Conservation (phyloP, 164 flowering plant genomes). For the Umbellularia californica region DNA sequence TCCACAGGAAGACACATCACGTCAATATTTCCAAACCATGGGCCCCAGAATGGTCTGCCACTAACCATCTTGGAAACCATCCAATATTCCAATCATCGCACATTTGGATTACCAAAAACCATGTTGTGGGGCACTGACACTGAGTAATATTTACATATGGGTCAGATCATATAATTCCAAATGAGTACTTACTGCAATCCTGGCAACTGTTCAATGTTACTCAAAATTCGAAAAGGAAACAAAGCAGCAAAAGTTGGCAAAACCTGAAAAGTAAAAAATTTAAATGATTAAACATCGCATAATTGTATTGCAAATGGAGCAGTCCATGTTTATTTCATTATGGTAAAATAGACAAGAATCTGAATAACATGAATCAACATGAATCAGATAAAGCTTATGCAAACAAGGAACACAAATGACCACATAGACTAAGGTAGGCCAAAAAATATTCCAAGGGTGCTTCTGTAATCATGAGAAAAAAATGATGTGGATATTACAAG, state of each 20-base stretch:
- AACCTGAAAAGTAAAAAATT: slow-evolving; percentile 39
- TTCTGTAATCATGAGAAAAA: not conserved
- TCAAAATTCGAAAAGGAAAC: slow-evolving; percentile 24
- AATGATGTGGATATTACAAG: not conserved
- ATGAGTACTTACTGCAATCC: slow-evolving; percentile 58
- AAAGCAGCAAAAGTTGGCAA: slow-evolving; percentile 87
- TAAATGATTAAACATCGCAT: not conserved
- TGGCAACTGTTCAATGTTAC: slow-evolving; percentile 30
- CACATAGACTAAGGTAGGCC: not conserved
- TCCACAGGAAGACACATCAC: not conserved
- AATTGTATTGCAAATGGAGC: not conserved
- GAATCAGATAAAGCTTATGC: not conserved
- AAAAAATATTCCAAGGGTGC: not conserved
- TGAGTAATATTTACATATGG: too few species aligned
- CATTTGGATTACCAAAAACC: too few species aligned
- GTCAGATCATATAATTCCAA: not conserved
- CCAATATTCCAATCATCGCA: too few species aligned
- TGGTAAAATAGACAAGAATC: not conserved
- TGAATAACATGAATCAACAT: not conserved
- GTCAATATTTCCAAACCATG: too few species aligned
- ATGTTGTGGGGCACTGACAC: too few species aligned
- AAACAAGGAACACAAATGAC: not conserved
- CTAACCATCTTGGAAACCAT: too few species aligned
- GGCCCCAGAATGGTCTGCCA: too few species aligned
- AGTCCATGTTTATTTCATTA: not conserved